Conservation (phyloP, 2,329 filamentous ascomycete genomes). For the Trichoderma sp. region DNA sequence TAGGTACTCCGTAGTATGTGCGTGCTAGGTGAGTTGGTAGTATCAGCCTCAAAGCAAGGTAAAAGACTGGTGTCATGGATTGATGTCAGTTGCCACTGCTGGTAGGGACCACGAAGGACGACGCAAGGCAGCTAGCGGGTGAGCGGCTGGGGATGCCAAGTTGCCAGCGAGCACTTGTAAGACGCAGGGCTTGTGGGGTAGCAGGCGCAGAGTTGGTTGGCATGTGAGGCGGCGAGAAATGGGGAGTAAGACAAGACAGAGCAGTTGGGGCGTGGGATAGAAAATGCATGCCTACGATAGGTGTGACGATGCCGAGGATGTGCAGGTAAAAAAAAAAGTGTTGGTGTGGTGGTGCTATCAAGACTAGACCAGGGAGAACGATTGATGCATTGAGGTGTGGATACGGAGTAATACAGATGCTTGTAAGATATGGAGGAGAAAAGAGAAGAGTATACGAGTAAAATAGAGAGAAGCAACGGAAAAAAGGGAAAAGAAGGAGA, state of each 20-base stretch:
- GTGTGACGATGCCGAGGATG: not conserved
- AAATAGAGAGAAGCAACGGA: not conserved
- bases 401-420: not conserved
- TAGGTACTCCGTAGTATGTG: not conserved
- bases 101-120: not conserved
- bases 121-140: not conserved
- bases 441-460: not conserved
- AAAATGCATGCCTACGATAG: not conserved
- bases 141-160: not conserved
- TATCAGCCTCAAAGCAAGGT: not conserved
- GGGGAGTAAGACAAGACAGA: not conserved
- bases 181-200: slow-evolving; percentile 10
- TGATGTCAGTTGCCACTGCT: not conserved
- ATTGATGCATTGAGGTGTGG: not conserved
- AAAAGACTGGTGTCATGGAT: not conserved
- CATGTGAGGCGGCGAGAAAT: slow-evolving; percentile 16
- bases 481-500: not conserved
- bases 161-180: slow-evolving; percentile 12
- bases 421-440: not conserved
- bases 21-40: not conserved
- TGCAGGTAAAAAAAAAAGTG: not conserved
- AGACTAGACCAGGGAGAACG: not conserved
- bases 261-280: not conserved
- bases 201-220: not conserved
- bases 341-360: not conserved